Conservation (phyloP, 441 rosid genomes). For the Populus hybrid region DNA sequence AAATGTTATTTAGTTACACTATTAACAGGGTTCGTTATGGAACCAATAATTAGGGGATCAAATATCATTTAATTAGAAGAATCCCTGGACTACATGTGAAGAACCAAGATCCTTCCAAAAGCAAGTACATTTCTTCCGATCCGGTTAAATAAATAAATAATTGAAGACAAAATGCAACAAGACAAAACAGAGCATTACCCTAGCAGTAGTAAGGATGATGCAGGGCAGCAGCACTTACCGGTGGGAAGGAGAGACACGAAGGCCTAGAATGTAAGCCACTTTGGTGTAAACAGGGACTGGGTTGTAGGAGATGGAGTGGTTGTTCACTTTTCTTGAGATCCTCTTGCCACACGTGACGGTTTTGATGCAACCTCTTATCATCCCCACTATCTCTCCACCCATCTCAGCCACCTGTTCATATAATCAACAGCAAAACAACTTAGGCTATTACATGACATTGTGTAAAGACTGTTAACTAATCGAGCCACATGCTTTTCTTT, state of each 20-base stretch:
- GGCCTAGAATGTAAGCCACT: constrained; percentile 89
- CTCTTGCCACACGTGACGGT: constrained; percentile 87
- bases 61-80: neutral
- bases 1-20: neutral
- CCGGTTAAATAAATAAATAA: neutral
- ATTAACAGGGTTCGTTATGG: neutral
- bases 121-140: neutral
- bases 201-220: neutral
- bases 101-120: neutral
- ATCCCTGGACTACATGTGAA: neutral
- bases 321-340: constrained; percentile 36
- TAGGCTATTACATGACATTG: neutral
- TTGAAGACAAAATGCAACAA: neutral
- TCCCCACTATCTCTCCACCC: constrained; percentile 73
- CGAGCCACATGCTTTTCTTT: neutral
- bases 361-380: constrained; percentile 93
- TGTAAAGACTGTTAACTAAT: neutral
- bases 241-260: constrained; percentile 85
- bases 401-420: constrained; percentile 73
- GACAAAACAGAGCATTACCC: neutral
- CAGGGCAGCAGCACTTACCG: constrained; percentile 32
- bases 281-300: constrained; percentile 72
- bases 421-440: neutral
- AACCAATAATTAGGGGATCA: constrained; percentile 1
- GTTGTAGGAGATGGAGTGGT: neutral